Conservation (phyloP, 2,329 filamentous ascomycete species). For the Phoma sp. region DNA sequence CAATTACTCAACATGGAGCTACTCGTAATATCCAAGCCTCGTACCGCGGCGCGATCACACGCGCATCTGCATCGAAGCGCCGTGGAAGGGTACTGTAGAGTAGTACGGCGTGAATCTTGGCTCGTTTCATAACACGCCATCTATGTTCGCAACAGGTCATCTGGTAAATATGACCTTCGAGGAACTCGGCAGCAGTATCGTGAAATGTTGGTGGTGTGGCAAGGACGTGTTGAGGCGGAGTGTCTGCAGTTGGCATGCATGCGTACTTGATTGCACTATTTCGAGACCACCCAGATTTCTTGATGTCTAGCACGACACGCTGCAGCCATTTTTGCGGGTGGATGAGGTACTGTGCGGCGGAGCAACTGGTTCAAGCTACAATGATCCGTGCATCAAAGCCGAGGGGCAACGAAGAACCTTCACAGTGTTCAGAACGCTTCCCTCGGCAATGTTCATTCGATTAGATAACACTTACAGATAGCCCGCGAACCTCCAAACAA, state of each 20-base stretch:
- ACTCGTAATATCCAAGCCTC: neutral
- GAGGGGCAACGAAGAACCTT: neutral
- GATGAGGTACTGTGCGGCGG: neutral
- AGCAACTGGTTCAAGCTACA: neutral
- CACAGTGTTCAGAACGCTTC: neutral
- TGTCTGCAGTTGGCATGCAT: conserved; percentile 4
- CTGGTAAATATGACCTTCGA: neutral
- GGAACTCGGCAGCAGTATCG: neutral
- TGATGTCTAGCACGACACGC: neutral
- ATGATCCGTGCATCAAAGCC: neutral
- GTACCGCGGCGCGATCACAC: no score
- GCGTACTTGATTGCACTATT: neutral
- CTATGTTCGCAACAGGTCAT: neutral
- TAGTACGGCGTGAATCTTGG: neutral
- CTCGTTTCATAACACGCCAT: neutral
- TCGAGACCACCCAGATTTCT: neutral
- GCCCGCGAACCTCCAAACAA: neutral
- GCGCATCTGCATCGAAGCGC: neutral
- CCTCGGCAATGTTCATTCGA: neutral
- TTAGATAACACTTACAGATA: neutral
- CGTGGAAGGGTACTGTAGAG: neutral
- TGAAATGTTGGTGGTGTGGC: neutral
- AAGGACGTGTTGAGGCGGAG: conserved; percentile 3
- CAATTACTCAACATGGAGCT: neutral
- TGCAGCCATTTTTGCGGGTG: neutral